Percentiles rank a stretch among this genome's conserved stretches.
Conservation (phyloP, 1,139 yeast genomes). For the Zygosaccharomyces sapae region DNA sequence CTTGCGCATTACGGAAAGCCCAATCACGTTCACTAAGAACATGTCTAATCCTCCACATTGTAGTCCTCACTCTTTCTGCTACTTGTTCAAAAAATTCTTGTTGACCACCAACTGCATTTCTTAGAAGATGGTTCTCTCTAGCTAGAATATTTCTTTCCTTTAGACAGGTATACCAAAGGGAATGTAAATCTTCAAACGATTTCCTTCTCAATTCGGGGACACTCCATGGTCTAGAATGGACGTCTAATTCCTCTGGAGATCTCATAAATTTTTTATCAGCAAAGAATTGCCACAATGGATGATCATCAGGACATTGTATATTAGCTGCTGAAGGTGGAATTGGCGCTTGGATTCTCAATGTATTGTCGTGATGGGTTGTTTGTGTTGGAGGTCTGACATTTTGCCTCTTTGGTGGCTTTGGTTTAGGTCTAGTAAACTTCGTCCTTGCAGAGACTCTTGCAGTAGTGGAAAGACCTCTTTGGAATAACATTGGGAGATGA, state of each 20-base stretch:
- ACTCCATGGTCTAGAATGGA: constrained; percentile 76
- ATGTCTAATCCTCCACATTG: constrained; percentile 77
- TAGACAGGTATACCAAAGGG: constrained; percentile 81
- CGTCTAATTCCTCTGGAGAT: constrained; percentile 51
- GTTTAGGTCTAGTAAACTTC: constrained; percentile 31
- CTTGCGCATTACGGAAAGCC: constrained; percentile 60
- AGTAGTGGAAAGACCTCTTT: constrained; percentile 22
- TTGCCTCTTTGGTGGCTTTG: constrained; percentile 23
- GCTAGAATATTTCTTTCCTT: constrained; percentile 77
- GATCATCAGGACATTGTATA: constrained; percentile 72
- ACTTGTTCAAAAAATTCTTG: constrained; percentile 38
- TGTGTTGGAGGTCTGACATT: constrained; percentile 26
- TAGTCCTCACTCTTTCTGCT: constrained; percentile 45
- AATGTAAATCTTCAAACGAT: constrained; percentile 89
- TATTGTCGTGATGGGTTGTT: constrained; percentile 29
- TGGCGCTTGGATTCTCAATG: constrained; percentile 67
- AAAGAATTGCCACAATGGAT: constrained; percentile 95
- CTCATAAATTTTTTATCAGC: constrained; percentile 60
- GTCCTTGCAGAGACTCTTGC: constrained; percentile 26
- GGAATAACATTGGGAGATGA: constrained; percentile 12
- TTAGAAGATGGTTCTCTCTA: constrained; percentile 60
- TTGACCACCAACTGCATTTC: constrained; percentile 41
- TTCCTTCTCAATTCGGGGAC: constrained; percentile 86
- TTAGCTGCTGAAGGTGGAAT: constrained; percentile 76
- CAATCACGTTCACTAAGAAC: constrained; percentile 83